Conservation (phyloP, 2,329 filamentous ascomycete species). For the Botrytis aclada region DNA sequence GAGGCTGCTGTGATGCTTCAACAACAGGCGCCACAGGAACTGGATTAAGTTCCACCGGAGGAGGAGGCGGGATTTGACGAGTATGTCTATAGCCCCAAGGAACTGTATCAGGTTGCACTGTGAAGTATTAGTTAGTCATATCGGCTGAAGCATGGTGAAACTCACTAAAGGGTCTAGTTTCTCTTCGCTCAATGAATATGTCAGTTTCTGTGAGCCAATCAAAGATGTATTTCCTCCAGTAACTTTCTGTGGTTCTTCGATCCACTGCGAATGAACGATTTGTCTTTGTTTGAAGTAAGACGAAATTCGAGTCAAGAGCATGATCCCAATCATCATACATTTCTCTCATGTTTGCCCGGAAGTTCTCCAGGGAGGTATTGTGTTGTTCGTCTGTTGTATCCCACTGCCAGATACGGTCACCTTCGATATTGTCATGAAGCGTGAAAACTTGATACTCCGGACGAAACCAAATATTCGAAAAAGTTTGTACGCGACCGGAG, state of each 20-base stretch:
- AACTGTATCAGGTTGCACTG: not conserved
- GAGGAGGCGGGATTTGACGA: not conserved
- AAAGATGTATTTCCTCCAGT: conserved; percentile 23
- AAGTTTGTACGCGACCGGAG: not conserved
- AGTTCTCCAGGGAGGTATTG: not conserved
- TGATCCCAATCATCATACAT: conserved; percentile 14
- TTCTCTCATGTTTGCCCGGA: not conserved
- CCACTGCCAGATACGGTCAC: conserved; percentile 1
- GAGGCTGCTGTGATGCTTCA: not conserved
- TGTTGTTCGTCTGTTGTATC: conserved; percentile 6
- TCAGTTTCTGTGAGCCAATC: conserved; percentile 23
- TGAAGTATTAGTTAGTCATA: not conserved
- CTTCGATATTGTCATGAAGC: conserved; percentile 3
- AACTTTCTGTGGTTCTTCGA: conserved; percentile 17
- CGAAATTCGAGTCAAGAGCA: not conserved
- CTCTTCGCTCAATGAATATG: conserved; percentile 4
- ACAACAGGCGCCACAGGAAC: not conserved
- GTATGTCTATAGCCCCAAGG: conserved; percentile 15
- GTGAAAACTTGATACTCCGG: conserved; percentile 23
- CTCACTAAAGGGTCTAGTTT: not conserved
- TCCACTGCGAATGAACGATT: conserved; percentile 4
- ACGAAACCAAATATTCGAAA: conserved; percentile 26
- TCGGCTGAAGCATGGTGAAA: not conserved
- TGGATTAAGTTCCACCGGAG: not conserved
- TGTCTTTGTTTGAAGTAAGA: not conserved